Conservation (phyloP, 805 yeast species). For the Metschnikowia continentalis region DNA sequence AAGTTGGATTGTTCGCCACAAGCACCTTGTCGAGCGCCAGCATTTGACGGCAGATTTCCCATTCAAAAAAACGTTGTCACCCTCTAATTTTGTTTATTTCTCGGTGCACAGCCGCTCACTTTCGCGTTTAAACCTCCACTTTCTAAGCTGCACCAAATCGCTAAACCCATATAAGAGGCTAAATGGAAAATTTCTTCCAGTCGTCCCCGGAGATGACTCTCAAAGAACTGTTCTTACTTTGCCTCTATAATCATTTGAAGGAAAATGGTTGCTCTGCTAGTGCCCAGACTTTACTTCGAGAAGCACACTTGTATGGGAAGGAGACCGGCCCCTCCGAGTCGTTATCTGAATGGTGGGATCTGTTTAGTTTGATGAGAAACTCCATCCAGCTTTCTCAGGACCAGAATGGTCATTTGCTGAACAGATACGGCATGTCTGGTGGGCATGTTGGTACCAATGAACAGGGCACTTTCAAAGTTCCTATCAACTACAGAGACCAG, state of each 20-base stretch:
- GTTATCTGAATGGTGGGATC: slow-evolving; percentile 2
- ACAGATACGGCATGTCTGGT: neutral
- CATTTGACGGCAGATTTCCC: neutral
- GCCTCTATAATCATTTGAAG: neutral
- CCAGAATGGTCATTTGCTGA: neutral
- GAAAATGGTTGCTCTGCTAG: slow-evolving; percentile 2
- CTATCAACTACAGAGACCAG: slow-evolving; percentile 1
- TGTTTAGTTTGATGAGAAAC: neutral
- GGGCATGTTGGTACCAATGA: neutral
- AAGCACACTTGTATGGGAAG: slow-evolving; percentile 1
- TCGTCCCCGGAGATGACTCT: neutral
- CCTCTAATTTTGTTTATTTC: neutral
- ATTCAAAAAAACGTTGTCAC: neutral
- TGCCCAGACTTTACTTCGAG: slow-evolving; percentile 2
- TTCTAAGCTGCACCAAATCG: neutral
- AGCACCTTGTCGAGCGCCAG: neutral
- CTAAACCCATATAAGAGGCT: neutral
- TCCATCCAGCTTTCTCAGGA: neutral
- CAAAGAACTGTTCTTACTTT: slow-evolving; percentile 2
- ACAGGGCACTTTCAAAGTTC: slow-evolving; percentile 1
- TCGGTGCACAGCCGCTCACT: neutral
- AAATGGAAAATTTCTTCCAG: slow-evolving; percentile 1
- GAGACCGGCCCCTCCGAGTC: neutral
- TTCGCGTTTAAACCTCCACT: neutral
- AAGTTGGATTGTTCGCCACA: neutral